phyloP scores from a whole-genome alignment of 768 basidiomycete species.

The Boletus subcaerulescens region DNA sequence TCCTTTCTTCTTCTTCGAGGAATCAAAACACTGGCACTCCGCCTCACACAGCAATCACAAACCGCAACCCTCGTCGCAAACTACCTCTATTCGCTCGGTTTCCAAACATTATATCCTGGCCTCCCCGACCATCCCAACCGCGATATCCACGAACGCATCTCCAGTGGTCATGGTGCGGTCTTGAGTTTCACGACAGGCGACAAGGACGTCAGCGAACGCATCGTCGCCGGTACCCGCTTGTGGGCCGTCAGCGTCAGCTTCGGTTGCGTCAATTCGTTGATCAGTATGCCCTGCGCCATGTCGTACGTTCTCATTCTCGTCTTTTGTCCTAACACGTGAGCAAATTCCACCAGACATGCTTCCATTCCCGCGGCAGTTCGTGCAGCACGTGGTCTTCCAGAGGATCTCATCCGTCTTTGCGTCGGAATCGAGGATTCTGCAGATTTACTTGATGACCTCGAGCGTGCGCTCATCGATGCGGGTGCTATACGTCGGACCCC shows the following conservation, averaged over 20 bases:
- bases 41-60: conserved; percentile 92
- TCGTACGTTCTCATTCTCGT: conserved; percentile 63
- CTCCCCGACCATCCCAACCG: conserved; percentile 76
- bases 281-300: conserved; percentile 99
- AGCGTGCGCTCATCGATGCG: conserved; percentile 86
- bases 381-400: conserved; percentile 95
- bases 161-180: conserved; percentile 90
- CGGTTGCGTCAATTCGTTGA: conserved; percentile 95
- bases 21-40: conserved; percentile 91
- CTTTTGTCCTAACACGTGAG: background rate
- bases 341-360: conserved; percentile 60
- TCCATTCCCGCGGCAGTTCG: conserved; percentile 96
- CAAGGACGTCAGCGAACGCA: conserved; percentile 84
- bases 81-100: conserved; percentile 82
- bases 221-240: conserved; percentile 87
- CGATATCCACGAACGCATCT: conserved; percentile 88
- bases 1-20: conserved; percentile 95
- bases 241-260: conserved; percentile 99
- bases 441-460: conserved; percentile 93
- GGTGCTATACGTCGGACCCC: conserved; percentile 73
- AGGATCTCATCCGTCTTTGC: conserved; percentile 95
- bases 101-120: conserved; percentile 91
- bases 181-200: conserved; percentile 93
- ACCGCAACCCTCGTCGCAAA: conserved; percentile 81
- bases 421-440: conserved; percentile 96